A percentile compares a stretch with the other conserved stretches of the same genome.
These are phyloP conservation scores for Solanum chiquidenum DNA, from an alignment of 257 asterid species.

Conservation along the genomic window DNA sequence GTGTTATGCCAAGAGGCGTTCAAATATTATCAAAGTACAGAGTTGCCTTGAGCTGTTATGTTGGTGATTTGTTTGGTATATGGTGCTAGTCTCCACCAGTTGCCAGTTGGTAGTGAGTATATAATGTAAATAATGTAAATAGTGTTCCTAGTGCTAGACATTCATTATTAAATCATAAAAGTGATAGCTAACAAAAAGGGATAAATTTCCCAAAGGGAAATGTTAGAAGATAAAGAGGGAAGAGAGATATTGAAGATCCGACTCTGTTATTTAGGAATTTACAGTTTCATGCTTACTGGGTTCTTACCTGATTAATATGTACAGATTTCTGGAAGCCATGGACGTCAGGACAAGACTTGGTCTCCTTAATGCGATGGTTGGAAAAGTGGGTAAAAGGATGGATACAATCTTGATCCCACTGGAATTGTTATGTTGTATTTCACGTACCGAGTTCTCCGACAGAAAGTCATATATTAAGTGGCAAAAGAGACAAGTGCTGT, in stretches of 20 bases:
- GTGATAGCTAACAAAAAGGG: neutral
- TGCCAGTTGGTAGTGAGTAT: neutral
- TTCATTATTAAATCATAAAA: neutral
- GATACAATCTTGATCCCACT: slow-evolving; percentile 79
- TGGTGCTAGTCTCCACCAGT: neutral
- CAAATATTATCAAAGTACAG: neutral
- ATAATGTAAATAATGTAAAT: neutral
- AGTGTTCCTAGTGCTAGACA: neutral
- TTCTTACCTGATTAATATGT: slow-evolving; percentile 9
- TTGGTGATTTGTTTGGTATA: neutral
- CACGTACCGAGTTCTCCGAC: slow-evolving; percentile 86
- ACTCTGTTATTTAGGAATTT: neutral
- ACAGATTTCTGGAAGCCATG: slow-evolving; percentile 89
- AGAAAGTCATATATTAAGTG: slow-evolving; percentile 90
- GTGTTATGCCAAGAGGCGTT: neutral
- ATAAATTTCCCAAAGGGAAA: neutral
- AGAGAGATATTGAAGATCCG: neutral
- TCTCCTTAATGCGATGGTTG: slow-evolving; percentile 88
- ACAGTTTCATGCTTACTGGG: slow-evolving; percentile 1
- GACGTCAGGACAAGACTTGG: slow-evolving; percentile 84
- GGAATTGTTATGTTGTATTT: slow-evolving; percentile 86
- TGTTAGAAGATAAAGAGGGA: neutral
- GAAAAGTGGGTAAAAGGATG: slow-evolving; percentile 95
- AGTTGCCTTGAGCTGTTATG: neutral
- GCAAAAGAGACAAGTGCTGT: slow-evolving; percentile 84